Evolutionary conservation across 805 yeast species (phyloP).

Genomic region (Komagataella kurtzmanii): DNA sequence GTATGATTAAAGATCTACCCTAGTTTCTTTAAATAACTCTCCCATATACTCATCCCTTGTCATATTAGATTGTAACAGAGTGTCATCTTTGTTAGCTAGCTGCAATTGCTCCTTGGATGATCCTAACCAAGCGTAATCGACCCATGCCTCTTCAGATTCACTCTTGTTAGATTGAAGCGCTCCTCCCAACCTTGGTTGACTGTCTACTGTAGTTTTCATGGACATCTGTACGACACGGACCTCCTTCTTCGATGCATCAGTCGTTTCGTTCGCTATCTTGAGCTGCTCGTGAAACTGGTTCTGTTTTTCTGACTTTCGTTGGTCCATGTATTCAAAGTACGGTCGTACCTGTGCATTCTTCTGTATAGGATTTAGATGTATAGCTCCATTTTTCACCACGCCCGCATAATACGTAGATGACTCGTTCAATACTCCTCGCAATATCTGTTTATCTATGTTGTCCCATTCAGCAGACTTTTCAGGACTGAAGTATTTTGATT

Average conservation of each 20-base stretch:
- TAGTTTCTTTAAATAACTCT: constrained; percentile 12
- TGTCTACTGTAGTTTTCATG: constrained; percentile 48
- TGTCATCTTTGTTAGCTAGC: constrained; percentile 11
- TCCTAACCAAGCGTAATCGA: constrained; percentile 30
- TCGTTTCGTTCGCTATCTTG: constrained; percentile 23
- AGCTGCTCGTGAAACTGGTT: constrained; percentile 26
- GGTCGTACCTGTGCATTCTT: constrained; percentile 73
- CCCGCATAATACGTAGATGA: constrained; percentile 40
- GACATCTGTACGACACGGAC: constrained; percentile 67
- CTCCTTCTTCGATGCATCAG: constrained; percentile 20
- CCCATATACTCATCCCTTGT: constrained; percentile 19
- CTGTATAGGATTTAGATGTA: constrained; percentile 54
- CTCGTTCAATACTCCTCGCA: constrained; percentile 55
- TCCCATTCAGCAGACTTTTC: constrained; percentile 55
- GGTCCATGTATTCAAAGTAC: constrained; percentile 67
- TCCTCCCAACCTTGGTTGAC: constrained; percentile 52
- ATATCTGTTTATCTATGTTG: constrained; percentile 41
- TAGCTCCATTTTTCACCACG: constrained; percentile 24
- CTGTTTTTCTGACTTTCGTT: constrained; percentile 12
- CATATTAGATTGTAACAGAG: constrained; percentile 12
- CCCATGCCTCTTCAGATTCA: constrained; percentile 46
- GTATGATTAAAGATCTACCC: constrained; percentile 50
- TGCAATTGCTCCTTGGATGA: constrained; percentile 12
- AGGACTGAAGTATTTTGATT: constrained; percentile 51
- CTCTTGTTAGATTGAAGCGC: constrained; percentile 51